Evolutionary conservation across 179 eudicot genomes (phyloP), one percentile per base, ranked within the genome.

Genomic region (Silene noctiflora): DNA sequence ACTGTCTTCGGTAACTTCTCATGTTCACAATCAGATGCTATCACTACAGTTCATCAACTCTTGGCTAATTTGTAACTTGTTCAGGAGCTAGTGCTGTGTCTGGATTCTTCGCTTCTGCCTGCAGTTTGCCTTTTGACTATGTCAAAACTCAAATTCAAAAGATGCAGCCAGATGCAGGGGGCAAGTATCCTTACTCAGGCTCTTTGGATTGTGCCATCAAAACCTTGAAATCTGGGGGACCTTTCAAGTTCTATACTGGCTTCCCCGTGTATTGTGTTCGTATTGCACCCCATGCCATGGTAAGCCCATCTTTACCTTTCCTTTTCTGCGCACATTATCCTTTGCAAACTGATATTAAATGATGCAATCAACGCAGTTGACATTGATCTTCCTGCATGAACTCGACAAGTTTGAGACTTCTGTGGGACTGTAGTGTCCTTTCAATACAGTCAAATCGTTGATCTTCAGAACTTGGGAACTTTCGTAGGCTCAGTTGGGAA

Each of bases 311-410:
- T 35, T 39, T 63, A 16, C 31, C 72, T 31, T 9, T 29, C 19
- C 68, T 64, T 66, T 66, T 19, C 22, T 66, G 44, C 21, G 39
- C 20, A 17, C 70, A 31, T 62, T 24, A 24, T 46, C 25, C 8
- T 8, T 25, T 73, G 61, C 44, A 48, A 25, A 55, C 22, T 35
- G 39, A 53, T 27, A 27, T 24, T 64, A 29, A 63, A 3, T 24
- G 10, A 21, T 22, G 27, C 4, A 63, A 63, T 74, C 11, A 51
- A 51, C 19, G 83, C 97, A 92, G 97, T 82, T 92, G 91, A 92
- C 97, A 25, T 89, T 90, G 95, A 91, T 91, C 73, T 93, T 91
- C 93, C 91, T 91, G 66, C 90, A 89, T 84, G 91, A 91, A 87
- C 85, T 93, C 74, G 86, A 88, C 80, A 93, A 93, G 87, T 27